Evolutionary conservation across 164 flowering plant genomes (phyloP).

Genomic region (Stephania cephalantha): DNA sequence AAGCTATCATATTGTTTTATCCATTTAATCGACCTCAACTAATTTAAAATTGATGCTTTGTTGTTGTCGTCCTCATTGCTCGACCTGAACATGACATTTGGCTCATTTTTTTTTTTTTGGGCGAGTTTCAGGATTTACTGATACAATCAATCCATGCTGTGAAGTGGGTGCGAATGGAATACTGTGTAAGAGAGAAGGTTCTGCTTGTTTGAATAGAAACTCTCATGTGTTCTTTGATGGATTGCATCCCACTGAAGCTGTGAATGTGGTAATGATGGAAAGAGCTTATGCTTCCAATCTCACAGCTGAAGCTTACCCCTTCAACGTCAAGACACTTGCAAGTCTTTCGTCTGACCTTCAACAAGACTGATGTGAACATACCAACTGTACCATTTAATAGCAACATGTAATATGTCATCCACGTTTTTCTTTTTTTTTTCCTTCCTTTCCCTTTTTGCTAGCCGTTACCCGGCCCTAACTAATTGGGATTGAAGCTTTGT

Average conservation of each 20-base stretch:
- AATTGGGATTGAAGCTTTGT: too few species aligned
- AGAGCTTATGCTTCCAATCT: conserved; percentile 42
- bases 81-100: not conserved
- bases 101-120: not conserved
- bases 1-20: too few species aligned
- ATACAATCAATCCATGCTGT: conserved; percentile 42
- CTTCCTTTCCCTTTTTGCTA: too few species aligned
- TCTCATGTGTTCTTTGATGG: conserved; percentile 58
- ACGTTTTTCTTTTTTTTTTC: too few species aligned
- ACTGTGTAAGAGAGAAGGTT: conserved; percentile 41
- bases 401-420: too few species aligned
- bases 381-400: too few species aligned
- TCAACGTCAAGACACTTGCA: conserved; percentile 35
- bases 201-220: conserved; percentile 31
- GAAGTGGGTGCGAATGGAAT: conserved; percentile 43
- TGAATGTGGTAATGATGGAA: conserved; percentile 36
- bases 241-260: conserved; percentile 59
- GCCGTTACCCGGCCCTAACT: too few species aligned
- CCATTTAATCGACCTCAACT: too few species aligned
- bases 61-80: too few species aligned
- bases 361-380: not conserved
- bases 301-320: conserved; percentile 43
- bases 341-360: not conserved
- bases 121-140: conserved; percentile 38
- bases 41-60: too few species aligned